phyloP scores from a whole-genome alignment of 805 yeast genomes.

The Myxozyma mucilagina region DNA sequence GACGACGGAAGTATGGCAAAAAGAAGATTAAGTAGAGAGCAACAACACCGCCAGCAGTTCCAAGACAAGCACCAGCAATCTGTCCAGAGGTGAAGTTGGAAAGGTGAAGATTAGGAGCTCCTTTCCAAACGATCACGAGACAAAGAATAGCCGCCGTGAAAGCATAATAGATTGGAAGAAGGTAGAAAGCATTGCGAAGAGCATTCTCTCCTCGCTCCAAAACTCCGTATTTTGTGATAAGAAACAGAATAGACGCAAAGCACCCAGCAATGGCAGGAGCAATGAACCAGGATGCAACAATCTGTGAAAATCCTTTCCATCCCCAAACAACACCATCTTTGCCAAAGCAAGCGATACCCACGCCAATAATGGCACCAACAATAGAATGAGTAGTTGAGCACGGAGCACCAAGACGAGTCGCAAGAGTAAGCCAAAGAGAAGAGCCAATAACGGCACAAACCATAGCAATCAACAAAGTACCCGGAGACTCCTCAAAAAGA shows the following conservation, averaged over 20 bases:
- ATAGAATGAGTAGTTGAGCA: conserved; percentile 80
- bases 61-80: conserved; percentile 59
- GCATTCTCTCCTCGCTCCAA: conserved; percentile 56
- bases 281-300: conserved; percentile 77
- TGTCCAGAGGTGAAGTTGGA: conserved; percentile 54
- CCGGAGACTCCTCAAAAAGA: conserved; percentile 56
- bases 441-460: conserved; percentile 74
- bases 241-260: conserved; percentile 59
- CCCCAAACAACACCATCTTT: conserved; percentile 66
- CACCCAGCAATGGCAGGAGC: conserved; percentile 71
- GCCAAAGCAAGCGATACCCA: conserved; percentile 73
- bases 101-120: conserved; percentile 67
- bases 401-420: conserved; percentile 71
- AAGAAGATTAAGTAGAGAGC: conserved; percentile 54
- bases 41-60: conserved; percentile 62
- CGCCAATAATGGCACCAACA: conserved; percentile 73
- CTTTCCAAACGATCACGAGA: conserved; percentile 79
- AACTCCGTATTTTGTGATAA: conserved; percentile 59
- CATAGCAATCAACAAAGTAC: conserved; percentile 74
- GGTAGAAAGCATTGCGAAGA: conserved; percentile 55
- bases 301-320: conserved; percentile 70
- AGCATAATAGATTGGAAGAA: conserved; percentile 64
- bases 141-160: conserved; percentile 62
- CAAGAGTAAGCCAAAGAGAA: conserved; percentile 66
- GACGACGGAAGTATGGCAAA: conserved; percentile 63